Conservation (phyloP, 2,329 filamentous ascomycete species). For the Xylariaceae sp. region DNA sequence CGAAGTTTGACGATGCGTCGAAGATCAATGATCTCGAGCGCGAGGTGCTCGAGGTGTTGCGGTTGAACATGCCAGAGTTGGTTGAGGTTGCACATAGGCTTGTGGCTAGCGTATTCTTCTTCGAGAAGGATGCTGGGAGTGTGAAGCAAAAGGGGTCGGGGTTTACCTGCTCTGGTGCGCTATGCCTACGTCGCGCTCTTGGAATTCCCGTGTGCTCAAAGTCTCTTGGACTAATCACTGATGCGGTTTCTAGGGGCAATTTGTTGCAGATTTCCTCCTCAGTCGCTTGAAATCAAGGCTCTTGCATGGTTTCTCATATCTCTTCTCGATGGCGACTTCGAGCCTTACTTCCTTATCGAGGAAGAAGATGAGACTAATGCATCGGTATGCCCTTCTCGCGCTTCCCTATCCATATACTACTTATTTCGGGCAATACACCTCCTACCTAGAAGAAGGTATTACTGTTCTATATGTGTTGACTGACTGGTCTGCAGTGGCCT, state of each 20-base stretch:
- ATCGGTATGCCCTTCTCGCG: conserved; percentile 2
- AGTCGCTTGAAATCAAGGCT: conserved; percentile 27
- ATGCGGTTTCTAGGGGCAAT: conserved; percentile 23
- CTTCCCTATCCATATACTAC: too few species aligned
- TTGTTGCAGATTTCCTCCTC: conserved; percentile 27
- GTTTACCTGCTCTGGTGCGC: conserved; percentile 30
- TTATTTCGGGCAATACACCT: not conserved
- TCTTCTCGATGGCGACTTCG: conserved; percentile 29
- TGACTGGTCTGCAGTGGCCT: conserved; percentile 13
- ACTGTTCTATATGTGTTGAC: not conserved
- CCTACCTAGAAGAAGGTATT: not conserved
- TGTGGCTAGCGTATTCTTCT: conserved; percentile 33
- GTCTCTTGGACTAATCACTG: not conserved
- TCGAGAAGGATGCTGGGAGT: conserved; percentile 28
- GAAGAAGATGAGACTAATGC: conserved; percentile 16
- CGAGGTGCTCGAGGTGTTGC: conserved; percentile 24
- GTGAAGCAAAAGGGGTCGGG: conserved; percentile 26
- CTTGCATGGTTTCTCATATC: conserved; percentile 31
- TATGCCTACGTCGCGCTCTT: not conserved
- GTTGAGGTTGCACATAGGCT: conserved; percentile 29
- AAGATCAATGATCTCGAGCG: conserved; percentile 26
- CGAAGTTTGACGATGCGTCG: conserved; percentile 28
- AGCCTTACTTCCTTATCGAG: conserved; percentile 31
- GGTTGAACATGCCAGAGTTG: conserved; percentile 23
- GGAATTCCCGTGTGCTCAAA: not conserved